Base-by-base conservation (phyloP, 352 stramenopile species). In the Albugo laibachii region DNA sequence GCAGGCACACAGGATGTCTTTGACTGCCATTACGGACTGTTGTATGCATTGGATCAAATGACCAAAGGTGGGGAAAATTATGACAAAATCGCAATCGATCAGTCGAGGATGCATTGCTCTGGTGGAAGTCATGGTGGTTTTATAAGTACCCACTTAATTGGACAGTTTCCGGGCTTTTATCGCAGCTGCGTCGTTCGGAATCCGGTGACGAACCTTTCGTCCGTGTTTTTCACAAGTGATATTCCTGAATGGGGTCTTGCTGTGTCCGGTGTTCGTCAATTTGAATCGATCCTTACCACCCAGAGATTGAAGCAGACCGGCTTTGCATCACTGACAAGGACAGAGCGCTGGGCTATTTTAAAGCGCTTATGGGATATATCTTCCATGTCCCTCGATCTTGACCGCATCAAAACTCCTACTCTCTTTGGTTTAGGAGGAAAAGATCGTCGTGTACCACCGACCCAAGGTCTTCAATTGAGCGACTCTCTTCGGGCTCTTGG, bases 231-330 rank as follows among this genome's bases (percentile, higher is more conserved):
- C 57, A 73, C 74, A 15, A 96, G 83, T 13, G 93, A 98, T 63
- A 98, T 98, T 63, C 83, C 87, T n/a, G 93, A 97, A 52, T 97
- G 92, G 92, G 88, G 73, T 19, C 76, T 95, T 24, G 88, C 95
- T 45, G 78, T 74, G 44, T 58, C 81, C 41, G 86, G 87, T 0
- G 57, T 89, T 34, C 59, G 74, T 18, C 65, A 66, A 11, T 96
- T 96, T 45, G 73, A 96, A 49, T 83, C 68, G n/a, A 77, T 83
- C 36, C 49, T 70, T 20, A 86, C 83, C 55, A 67, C 62, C 13
- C 78, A 65, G 59, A 74, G 58, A 36, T 58, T 76, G 13, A 57
- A 61, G 41, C 53, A 55, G 11, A 50, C 41, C 16, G 55, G 56
- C 21, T 52, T 69, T 11, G 44, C 59, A 10, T 35, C 65, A 36